Base-by-base conservation (phyloP, 108 stramenopile genomes). In the Pseudonitzschia multistriata region DNA sequence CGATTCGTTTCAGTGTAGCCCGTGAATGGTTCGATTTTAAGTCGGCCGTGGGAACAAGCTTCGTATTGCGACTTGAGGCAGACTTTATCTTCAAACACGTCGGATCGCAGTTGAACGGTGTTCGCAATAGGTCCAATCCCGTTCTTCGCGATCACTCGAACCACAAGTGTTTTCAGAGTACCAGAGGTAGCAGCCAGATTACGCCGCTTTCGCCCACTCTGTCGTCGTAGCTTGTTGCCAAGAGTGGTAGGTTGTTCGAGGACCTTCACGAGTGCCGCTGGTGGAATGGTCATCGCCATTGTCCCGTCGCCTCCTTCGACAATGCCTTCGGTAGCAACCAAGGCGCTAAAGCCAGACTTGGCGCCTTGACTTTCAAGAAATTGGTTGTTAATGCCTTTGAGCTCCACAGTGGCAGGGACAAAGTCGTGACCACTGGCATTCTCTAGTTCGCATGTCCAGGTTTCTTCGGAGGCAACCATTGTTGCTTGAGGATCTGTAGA, bases 11-110 rank as follows among this genome's bases (percentile, higher is more conserved):
- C 4, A n/a, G 66, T 52, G 25, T 1, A 34, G 27, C 66, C 66
- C 3, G 2, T 8, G n/a, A 52, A 67, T 35, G 57, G 57, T 30
- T 59, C 57, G 21, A 64, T 64, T 0, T n/a, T 28, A 42, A 64
- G 63, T 6, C 14, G 42, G 14, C 63, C 63, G 28, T 45, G 17
- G 2, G 63, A 64, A 47, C 63, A 64, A n/a, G 63, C 63, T 35
- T 64, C 10, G 63, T 45, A 64, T 47, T 64, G 63, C 21, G 63
- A 64, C 27, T 64, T 64, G 34, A 64, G 63, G 17, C 63, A 64
- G 34, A 28, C 22, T 27, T 25, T 28, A 27, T 64, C 63, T 6
- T 64, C 37, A 39, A 64, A 64, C 10, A 64, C 42, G 15, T 64
- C 63, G 22, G 39, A 31, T 64, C 42, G 39, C 42, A 64, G 15